These are phyloP conservation scores for Thalassiosira profunda DNA, from an alignment of 108 stramenopile species.

Conservation along the genomic window DNA sequence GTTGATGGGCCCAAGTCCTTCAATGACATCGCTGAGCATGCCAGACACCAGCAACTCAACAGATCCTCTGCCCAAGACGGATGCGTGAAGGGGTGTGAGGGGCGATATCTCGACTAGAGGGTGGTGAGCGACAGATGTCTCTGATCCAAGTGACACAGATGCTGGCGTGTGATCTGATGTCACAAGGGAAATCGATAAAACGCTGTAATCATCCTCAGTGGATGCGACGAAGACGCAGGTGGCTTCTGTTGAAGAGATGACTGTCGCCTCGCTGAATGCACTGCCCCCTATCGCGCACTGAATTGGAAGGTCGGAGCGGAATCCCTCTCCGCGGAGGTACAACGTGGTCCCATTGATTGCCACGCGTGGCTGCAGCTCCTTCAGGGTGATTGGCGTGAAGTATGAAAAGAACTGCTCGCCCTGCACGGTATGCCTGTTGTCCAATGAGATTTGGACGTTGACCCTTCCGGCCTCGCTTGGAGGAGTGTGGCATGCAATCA, in stretches of 20 bases:
- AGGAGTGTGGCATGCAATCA: conserved; percentile 1
- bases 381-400: background rate
- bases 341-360: background rate
- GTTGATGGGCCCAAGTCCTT: background rate
- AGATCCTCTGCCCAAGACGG: background rate
- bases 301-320: background rate
- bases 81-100: background rate
- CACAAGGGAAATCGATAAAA: conserved; percentile 3
- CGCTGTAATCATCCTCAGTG: background rate
- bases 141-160: background rate
- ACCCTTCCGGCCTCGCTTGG: background rate
- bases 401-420: background rate
- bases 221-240: background rate
- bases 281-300: background rate
- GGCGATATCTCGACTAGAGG: background rate
- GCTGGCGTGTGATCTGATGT: background rate
- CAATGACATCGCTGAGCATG: background rate
- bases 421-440: background rate
- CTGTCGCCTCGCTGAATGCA: background rate
- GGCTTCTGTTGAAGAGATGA: conserved; percentile 2
- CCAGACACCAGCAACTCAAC: background rate
- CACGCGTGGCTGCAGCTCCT: background rate
- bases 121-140: background rate
- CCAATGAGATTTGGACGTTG: background rate
- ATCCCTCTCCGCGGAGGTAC: background rate